Evolutionary conservation across 192 early-diverging fungal species (phyloP), one percentile per base, ranked within the genome.

Genomic region (Piromyces finnis): DNA sequence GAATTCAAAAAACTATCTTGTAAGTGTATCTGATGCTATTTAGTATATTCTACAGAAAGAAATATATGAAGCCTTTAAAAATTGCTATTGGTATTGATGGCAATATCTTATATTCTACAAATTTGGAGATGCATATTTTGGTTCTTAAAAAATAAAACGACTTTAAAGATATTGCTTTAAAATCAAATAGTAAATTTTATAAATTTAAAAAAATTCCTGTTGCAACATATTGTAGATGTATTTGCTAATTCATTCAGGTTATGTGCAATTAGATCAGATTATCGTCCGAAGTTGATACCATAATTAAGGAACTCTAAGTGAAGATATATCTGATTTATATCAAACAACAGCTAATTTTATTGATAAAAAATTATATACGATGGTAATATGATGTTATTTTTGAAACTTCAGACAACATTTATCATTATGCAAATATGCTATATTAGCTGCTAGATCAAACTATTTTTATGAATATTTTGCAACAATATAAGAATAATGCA

Each of bases 81-180:
- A 87, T 91, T 39, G 88, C 89, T 13, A 84, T 95, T 30, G 93
- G 93, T 6, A 90, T 93, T 77, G 88, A 94, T 81, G 89, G 89
- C 0, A 87, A 87, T 11, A 83, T 94, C 0, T 84, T 94, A 77
- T 81, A 94, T n/a, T 83, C 84, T n/a, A 95, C 94, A n/a, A 82
- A 82, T 84, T 84, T 5, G 92, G 94, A 2, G 89, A 91, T 82
- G 92, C 91, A 1, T 95, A 86, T 81, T 81, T 89, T 28, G 92
- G 93, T 81, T 29, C 83, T 83, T 77, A 79, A 79, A 29, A 79
- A 77, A 32, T 30, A 68, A 4, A 32, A 41, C 22, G 29, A 30
- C 51, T 79, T 28, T 78, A 35, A 82, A 14, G 27, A 81, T 12
- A 29, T 77, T 81, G 5, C 80, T 30, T 22, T 83, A n/a, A 68